A percentile compares a stretch with the other conserved stretches of the same genome.
Conservation (phyloP, 2,329 filamentous ascomycete species). For the Thielaviopsis ethacetica region DNA sequence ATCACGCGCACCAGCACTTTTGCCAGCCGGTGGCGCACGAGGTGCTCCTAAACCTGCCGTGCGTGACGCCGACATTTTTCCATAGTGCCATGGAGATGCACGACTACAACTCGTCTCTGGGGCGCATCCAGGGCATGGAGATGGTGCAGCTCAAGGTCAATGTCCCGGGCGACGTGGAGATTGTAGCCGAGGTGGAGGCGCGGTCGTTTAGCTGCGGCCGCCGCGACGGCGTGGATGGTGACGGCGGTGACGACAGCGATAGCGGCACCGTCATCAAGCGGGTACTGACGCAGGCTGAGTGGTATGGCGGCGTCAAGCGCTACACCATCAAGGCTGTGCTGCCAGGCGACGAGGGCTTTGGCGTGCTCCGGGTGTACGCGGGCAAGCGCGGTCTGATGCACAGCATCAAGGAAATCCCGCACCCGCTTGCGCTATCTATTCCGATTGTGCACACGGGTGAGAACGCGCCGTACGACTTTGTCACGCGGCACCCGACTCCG, state of each 20-base stretch:
- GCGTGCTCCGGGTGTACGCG: slow-evolving; percentile 78
- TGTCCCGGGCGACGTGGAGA: slow-evolving; percentile 78
- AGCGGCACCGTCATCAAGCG: slow-evolving; percentile 75
- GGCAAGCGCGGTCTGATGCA: slow-evolving; percentile 94
- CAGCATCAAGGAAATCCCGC: slow-evolving; percentile 88
- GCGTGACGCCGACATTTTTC: slow-evolving; percentile 78
- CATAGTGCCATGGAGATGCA: slow-evolving; percentile 62
- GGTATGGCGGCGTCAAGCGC: slow-evolving; percentile 72
- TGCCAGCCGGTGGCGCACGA: slow-evolving; percentile 78
- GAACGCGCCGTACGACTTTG: slow-evolving; percentile 88
- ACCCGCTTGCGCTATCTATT: slow-evolving; percentile 76
- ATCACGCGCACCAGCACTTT: slow-evolving; percentile 80
- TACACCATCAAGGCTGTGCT: slow-evolving; percentile 88
- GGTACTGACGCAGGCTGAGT: slow-evolving; percentile 80
- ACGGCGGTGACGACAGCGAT: slow-evolving; percentile 87
- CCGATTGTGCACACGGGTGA: slow-evolving; percentile 80
- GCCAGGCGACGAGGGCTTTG: slow-evolving; percentile 80
- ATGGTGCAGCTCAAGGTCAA: slow-evolving; percentile 80
- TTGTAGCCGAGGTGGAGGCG: slow-evolving; percentile 82
- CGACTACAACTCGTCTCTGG: slow-evolving; percentile 79
- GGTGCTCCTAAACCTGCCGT: slow-evolving; percentile 70
- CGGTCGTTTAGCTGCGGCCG: slow-evolving; percentile 62
- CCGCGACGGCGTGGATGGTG: too few species aligned
- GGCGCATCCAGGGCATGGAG: slow-evolving; percentile 78
- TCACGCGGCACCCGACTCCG: slow-evolving; percentile 83